These are phyloP conservation scores for Globisporangium rhizosaccharum DNA, from an alignment of 352 stramenopile genomes.

Conservation along the genomic window DNA sequence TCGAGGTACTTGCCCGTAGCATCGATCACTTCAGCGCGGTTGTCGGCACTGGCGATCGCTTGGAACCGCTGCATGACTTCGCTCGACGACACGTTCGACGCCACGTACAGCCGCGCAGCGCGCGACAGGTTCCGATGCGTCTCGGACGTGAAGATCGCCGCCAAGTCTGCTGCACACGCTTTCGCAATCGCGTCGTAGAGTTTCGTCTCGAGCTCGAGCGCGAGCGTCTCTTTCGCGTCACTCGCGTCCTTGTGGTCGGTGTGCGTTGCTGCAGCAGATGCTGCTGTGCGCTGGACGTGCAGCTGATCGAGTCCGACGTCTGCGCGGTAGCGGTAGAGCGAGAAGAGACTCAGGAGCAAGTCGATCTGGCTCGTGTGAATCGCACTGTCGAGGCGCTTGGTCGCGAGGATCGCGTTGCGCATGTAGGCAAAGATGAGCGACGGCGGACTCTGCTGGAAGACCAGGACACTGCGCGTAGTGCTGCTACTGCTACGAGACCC, in stretches of 20 bases:
- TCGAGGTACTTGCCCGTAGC: slow-evolving; percentile 70
- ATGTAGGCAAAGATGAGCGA: slow-evolving; percentile 66
- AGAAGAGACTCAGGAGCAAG: slow-evolving; percentile 76
- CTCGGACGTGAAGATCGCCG: slow-evolving; percentile 47
- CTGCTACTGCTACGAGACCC: not conserved
- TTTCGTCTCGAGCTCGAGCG: slow-evolving; percentile 64
- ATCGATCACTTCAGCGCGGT: slow-evolving; percentile 44
- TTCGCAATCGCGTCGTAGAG: slow-evolving; percentile 71
- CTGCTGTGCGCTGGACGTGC: slow-evolving; percentile 11
- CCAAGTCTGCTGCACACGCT: slow-evolving; percentile 59
- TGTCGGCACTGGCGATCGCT: slow-evolving; percentile 31
- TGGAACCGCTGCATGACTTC: slow-evolving; percentile 57
- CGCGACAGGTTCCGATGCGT: slow-evolving; percentile 52
- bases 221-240: slow-evolving; percentile 45
- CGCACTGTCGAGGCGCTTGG: slow-evolving; percentile 5
- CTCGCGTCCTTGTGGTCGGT: too few species aligned
- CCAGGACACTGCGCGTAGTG: slow-evolving; percentile 31
- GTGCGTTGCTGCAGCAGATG: slow-evolving; percentile 6
- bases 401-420: slow-evolving; percentile 34
- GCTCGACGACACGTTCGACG: slow-evolving; percentile 51
- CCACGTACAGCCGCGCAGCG: slow-evolving; percentile 65
- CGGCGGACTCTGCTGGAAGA: slow-evolving; percentile 75
- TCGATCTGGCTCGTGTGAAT: slow-evolving; percentile 59
- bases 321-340: slow-evolving; percentile 79
- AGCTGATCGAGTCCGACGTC: slow-evolving; percentile 62